These are phyloP conservation scores for Acer campestre DNA, from an alignment of 345 rosid species.

Conservation along the genomic window DNA sequence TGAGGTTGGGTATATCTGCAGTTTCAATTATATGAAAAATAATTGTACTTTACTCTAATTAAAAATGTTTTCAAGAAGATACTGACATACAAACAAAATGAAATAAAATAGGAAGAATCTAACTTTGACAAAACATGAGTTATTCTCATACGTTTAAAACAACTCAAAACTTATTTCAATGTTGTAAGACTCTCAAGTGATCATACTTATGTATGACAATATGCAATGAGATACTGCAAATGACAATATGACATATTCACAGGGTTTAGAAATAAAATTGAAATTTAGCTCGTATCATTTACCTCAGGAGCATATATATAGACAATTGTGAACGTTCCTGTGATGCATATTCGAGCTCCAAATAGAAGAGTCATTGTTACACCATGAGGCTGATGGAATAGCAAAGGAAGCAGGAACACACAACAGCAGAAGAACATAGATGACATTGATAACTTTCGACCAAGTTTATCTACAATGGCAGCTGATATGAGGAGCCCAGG, in stretches of 20 bases:
- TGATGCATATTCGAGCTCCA: conserved; percentile 84
- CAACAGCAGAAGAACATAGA: conserved; percentile 71
- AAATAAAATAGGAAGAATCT: not conserved
- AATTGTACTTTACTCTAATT: not conserved
- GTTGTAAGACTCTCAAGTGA: not conserved
- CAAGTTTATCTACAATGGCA: conserved; percentile 71
- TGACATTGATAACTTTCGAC: conserved; percentile 86
- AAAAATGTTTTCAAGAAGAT: not conserved
- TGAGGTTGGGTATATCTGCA: conserved; percentile 83
- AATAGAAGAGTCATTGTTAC: conserved; percentile 76
- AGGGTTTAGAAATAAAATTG: conserved; percentile 1
- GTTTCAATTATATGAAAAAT: not conserved
- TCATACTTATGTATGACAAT: not conserved
- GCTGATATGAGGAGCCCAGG: conserved; percentile 90
- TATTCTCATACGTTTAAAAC: not conserved
- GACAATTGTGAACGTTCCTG: conserved; percentile 68
- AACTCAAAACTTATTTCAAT: not conserved
- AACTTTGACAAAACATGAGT: not conserved
- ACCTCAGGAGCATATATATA: conserved; percentile 95
- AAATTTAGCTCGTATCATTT: conserved; percentile 10
- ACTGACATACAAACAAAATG: conserved; percentile 7
- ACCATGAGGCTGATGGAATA: conserved; percentile 57
- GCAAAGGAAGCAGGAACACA: conserved; percentile 74
- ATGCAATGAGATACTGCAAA: not conserved
- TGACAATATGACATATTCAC: not conserved